These are phyloP conservation scores for Persicaria tinctoria DNA, from an alignment of 148 eudicot species.

Conservation along the genomic window DNA sequence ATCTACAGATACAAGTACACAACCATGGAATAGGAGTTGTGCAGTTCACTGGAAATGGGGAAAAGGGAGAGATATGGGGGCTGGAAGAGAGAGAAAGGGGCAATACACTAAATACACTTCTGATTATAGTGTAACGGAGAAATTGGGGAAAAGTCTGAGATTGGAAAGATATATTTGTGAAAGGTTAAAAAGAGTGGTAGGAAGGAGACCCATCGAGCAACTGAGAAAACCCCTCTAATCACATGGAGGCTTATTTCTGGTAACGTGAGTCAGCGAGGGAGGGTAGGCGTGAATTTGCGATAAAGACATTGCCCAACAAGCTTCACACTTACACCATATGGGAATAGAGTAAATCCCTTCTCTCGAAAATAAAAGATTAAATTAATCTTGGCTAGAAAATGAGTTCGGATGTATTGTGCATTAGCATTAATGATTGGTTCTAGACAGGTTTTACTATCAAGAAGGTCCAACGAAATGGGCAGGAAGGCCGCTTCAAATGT, in stretches of 20 bases:
- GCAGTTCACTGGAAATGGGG: conserved; percentile 7
- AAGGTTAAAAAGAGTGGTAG: conserved; percentile 10
- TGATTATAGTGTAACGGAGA: background rate
- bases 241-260: conserved; percentile 7
- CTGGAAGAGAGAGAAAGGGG: background rate
- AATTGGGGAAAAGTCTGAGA: background rate
- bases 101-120: background rate
- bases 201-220: background rate
- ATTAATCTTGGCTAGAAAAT: too few species aligned
- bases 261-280: background rate
- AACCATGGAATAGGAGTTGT: background rate
- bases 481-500: too few species aligned
- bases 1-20: conserved; percentile 1
- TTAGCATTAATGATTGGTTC: too few species aligned
- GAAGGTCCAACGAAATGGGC: too few species aligned
- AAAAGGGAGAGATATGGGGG: background rate
- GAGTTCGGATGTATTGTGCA: too few species aligned
- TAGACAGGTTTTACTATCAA: too few species aligned
- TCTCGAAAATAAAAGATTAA: too few species aligned
- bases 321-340: background rate
- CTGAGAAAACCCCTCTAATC: background rate
- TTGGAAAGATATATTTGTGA: background rate
- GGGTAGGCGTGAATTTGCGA: conserved; percentile 9
- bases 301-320: background rate
- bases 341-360: background rate